Conservation (phyloP, 495 filamentous ascomycete genomes). For the Podospora australis region DNA sequence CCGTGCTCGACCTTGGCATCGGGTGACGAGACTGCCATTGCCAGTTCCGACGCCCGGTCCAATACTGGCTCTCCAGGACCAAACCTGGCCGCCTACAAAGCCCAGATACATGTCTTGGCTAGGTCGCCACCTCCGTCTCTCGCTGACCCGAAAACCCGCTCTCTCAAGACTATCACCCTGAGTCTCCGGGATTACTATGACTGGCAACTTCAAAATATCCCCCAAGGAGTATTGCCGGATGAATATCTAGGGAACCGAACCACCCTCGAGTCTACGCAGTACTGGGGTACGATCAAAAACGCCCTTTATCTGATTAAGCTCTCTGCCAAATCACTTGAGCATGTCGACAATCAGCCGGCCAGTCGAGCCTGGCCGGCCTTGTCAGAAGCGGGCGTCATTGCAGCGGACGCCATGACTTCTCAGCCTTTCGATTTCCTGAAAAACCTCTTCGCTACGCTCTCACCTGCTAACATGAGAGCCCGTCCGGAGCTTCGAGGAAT, state of each 20-base stretch:
- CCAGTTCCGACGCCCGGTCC: neutral
- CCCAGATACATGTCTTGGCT: slow-evolving; percentile 17
- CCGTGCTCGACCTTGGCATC: slow-evolving; percentile 11
- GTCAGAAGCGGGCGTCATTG: slow-evolving; percentile 19
- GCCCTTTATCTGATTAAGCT: slow-evolving; percentile 28
- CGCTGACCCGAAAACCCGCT: slow-evolving; percentile 17
- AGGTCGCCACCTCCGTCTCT: slow-evolving; percentile 17
- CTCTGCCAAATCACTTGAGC: slow-evolving; percentile 15
- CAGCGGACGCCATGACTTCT: slow-evolving; percentile 22
- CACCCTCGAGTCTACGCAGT: slow-evolving; percentile 19
- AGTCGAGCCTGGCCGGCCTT: slow-evolving; percentile 23
- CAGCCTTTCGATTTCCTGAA: slow-evolving; percentile 30
- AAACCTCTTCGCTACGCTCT: slow-evolving; percentile 26
- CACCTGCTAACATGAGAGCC: slow-evolving; percentile 24
- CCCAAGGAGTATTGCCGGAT: slow-evolving; percentile 23
- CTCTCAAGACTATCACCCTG: slow-evolving; percentile 20
- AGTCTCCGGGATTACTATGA: slow-evolving; percentile 26
- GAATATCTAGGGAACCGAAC: slow-evolving; percentile 20
- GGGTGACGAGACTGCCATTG: slow-evolving; percentile 9
- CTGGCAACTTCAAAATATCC: slow-evolving; percentile 25
- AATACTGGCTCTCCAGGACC: slow-evolving; percentile 9
- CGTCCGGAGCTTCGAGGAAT: slow-evolving; percentile 25
- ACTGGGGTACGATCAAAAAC: slow-evolving; percentile 26
- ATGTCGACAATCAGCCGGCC: slow-evolving; percentile 13
- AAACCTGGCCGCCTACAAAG: slow-evolving; percentile 15